Base-by-base conservation (phyloP, 306 rosid genomes). In the Malus sieversii region DNA sequence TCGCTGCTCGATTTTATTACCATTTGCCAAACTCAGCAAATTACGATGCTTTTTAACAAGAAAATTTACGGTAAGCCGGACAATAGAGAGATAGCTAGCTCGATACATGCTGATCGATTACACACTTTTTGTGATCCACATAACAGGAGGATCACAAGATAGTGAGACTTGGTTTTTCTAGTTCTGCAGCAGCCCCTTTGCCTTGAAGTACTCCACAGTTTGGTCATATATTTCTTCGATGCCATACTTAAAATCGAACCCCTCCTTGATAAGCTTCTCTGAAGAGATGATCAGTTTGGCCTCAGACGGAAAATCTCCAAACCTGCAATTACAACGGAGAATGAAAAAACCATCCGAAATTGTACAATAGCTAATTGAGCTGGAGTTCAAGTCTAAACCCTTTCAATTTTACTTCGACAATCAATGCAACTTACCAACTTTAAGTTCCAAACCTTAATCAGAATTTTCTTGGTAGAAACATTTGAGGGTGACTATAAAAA, bases 251-350 rank as follows among this genome's bases (percentile, higher is more conserved):
- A 88, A 92, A 63, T 77, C 77, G 81, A 92, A 92, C 40, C 97
- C 97, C 77, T 88, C 96, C 85, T 85, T 87, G 74, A 79, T 86
- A 22, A 92, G 90, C 84, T 88, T 92, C 66, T 87, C 96, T 1
- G 96, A 86, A 44, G 96, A 87, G 58, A 92, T 25, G 9, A 44
- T 68, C 77, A 80, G 19, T 92, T 88, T 92, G 55, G 90, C 84
- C 84, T 86, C 82, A 59, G 88, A 72, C 4, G 96, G 96, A 70
- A 45, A 77, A 63, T 84, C 90, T 66, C 81, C 87, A 46, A 92
- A 88, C 61, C 97, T 92, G 87, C 87, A 84, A 71, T 72, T 48
- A 42, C 61, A 71, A 30, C 3, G n/a, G 22, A 63, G 80, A 78
- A 65, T 38, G 62, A 32, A 60, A 66, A 27, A 45, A 44, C 46